Conservation (phyloP, 768 basidiomycete species). For the Mycena haematopus region DNA sequence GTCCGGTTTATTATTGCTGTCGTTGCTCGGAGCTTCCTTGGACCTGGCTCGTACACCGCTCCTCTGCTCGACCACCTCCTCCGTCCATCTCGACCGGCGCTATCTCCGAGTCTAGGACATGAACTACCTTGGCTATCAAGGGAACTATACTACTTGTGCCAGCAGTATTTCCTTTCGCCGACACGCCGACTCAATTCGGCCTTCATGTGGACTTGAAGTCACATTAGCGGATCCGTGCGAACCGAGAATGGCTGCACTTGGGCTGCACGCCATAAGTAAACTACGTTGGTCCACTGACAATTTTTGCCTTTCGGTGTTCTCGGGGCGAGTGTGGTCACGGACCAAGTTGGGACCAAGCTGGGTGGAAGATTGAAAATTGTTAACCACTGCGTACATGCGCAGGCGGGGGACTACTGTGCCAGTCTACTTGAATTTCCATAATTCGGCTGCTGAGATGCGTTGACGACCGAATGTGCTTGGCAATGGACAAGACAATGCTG, state of each 20-base stretch:
- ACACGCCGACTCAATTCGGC: not conserved
- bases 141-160: not conserved
- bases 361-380: not conserved
- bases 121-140: not conserved
- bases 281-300: not conserved
- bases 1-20: not conserved
- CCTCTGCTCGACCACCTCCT: not conserved
- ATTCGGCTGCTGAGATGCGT: not conserved
- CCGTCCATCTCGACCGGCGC: not conserved
- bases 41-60: not conserved
- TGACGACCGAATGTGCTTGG: not conserved
- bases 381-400: not conserved
- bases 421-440: no score
- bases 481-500: not conserved
- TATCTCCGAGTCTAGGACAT: not conserved
- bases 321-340: not conserved
- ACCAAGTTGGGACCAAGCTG: not conserved
- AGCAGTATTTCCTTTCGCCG: not conserved
- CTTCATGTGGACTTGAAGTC: not conserved
- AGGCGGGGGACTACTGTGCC: not conserved
- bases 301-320: not conserved
- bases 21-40: not conserved
- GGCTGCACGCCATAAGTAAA: not conserved
- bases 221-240: not conserved
- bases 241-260: no score